A percentile compares a stretch with the other conserved stretches of the same genome.
Conservation (phyloP, 495 filamentous ascomycete species). For the Tuber microsphaerosporum region DNA sequence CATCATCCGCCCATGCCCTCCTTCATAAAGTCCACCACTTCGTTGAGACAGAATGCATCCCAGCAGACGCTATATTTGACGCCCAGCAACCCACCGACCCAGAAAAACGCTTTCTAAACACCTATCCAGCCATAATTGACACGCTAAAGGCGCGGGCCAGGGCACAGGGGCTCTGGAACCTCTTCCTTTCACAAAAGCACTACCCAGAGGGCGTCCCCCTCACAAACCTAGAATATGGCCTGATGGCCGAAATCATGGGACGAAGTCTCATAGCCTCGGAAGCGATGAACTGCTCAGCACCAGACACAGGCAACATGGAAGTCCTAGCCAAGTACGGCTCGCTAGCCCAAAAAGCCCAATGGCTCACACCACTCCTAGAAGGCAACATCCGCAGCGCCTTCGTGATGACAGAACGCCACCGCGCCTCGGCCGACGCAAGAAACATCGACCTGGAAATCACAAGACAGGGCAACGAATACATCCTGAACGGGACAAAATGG, state of each 20-base stretch:
- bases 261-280: slow-evolving; percentile 72
- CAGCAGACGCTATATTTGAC: slow-evolving; percentile 35
- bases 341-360: slow-evolving; percentile 78
- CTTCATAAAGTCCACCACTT: slow-evolving; percentile 68
- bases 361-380: slow-evolving; percentile 75
- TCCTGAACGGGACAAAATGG: slow-evolving; percentile 74
- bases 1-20: slow-evolving; percentile 35
- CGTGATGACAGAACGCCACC: slow-evolving; percentile 85
- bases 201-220: slow-evolving; percentile 90
- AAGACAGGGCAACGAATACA: slow-evolving; percentile 70
- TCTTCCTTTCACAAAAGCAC: slow-evolving; percentile 91
- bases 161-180: slow-evolving; percentile 90
- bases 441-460: slow-evolving; percentile 80
- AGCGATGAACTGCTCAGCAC: slow-evolving; percentile 84
- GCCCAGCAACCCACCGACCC: slow-evolving; percentile 32
- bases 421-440: slow-evolving; percentile 78
- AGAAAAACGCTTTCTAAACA: slow-evolving; percentile 43
- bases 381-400: slow-evolving; percentile 84
- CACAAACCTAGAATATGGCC: slow-evolving; percentile 82
- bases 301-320: slow-evolving; percentile 95
- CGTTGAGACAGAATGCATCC: slow-evolving; percentile 78
- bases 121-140: slow-evolving; percentile 74
- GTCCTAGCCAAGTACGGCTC: slow-evolving; percentile 89
- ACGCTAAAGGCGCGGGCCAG: slow-evolving; percentile 77
- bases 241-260: slow-evolving; percentile 88